A percentile compares a stretch with the other conserved stretches of the same genome.
phyloP scores from a whole-genome alignment of 2,329 filamentous ascomycete species.

The Knoxdaviesia capensis region DNA sequence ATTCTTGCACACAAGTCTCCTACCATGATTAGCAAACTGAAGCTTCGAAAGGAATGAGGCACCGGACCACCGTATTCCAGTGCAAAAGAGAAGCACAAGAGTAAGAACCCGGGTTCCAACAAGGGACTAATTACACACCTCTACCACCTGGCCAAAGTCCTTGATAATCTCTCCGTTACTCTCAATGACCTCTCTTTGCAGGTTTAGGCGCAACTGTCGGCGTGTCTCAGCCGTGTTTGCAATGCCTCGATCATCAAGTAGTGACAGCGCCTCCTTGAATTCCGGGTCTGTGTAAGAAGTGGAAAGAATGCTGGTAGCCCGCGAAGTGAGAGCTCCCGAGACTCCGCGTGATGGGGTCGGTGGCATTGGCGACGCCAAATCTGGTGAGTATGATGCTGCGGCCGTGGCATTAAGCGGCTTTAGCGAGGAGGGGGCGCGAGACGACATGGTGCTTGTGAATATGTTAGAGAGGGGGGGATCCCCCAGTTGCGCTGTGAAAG shows the following conservation, averaged over 20 bases:
- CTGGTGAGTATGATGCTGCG: too few relatives aligned
- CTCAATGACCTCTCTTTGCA: slow-evolving; percentile 83
- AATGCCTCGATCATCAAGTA: slow-evolving; percentile 53
- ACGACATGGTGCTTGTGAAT: too few relatives aligned
- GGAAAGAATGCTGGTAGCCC: slow-evolving; percentile 70
- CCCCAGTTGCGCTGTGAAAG: too few relatives aligned
- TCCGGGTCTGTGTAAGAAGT: slow-evolving; percentile 85
- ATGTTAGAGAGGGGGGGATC: too few relatives aligned
- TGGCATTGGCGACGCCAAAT: too few relatives aligned
- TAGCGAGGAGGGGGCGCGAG: too few relatives aligned
- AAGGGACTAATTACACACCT: slow-evolving; percentile 35
- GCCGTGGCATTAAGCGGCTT: too few relatives aligned
- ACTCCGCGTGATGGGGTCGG: slow-evolving; percentile 1
- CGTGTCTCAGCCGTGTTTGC: slow-evolving; percentile 61
- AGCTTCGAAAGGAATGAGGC: neutral
- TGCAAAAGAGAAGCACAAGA: slow-evolving; percentile 4
- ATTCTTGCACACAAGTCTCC: slow-evolving; percentile 2
- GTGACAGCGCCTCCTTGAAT: slow-evolving; percentile 64
- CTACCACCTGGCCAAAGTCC: slow-evolving; percentile 76
- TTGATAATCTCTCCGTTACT: slow-evolving; percentile 77
- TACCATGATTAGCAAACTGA: neutral
- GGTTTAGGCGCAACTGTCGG: slow-evolving; percentile 57
- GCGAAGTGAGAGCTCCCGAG: slow-evolving; percentile 47
- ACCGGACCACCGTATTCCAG: too few relatives aligned
- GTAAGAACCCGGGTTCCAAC: neutral